Conservation (phyloP, 352 stramenopile species). For the Globisporangium heterothallicum region DNA sequence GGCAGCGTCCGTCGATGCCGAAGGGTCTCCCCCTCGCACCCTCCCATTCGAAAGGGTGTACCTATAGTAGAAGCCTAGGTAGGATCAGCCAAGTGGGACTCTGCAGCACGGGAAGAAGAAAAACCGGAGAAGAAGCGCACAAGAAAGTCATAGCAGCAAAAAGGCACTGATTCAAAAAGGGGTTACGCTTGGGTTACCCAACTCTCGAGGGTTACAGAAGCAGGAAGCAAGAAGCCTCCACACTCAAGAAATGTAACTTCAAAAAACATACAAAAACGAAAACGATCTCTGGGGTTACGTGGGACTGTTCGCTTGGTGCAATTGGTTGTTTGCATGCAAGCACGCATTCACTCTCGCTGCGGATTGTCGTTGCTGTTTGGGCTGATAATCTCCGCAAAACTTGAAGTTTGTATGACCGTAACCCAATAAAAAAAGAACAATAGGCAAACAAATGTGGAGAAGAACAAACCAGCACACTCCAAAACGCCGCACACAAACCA, state of each 20-base stretch:
- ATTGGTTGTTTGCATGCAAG: too few relatives aligned
- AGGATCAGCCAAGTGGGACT: neutral
- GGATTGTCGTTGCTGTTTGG: constrained; percentile 1
- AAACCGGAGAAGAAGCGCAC: too few relatives aligned
- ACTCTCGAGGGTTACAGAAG: neutral
- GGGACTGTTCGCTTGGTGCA: constrained; percentile 4
- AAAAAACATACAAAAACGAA: constrained; percentile 1
- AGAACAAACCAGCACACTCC: neutral
- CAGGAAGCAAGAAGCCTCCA: neutral
- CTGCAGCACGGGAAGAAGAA: neutral
- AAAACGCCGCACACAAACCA: neutral
- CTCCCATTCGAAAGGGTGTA: neutral
- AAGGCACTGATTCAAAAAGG: neutral
- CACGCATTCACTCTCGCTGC: neutral
- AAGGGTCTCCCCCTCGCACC: neutral
- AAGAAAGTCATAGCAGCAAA: too few relatives aligned
- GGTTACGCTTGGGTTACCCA: neutral
- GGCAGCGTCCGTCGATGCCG: too few relatives aligned
- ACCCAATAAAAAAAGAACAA: constrained; percentile 14
- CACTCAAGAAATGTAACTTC: constrained; percentile 1
- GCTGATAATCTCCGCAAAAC: constrained; percentile 4
- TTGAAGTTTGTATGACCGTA: constrained; percentile 5
- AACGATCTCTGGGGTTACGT: neutral
- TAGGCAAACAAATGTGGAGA: constrained; percentile 2
- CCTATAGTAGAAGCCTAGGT: too few relatives aligned